These are phyloP conservation scores for Cubamyces lactineus DNA, from an alignment of 768 basidiomycete species.

Conservation along the genomic window DNA sequence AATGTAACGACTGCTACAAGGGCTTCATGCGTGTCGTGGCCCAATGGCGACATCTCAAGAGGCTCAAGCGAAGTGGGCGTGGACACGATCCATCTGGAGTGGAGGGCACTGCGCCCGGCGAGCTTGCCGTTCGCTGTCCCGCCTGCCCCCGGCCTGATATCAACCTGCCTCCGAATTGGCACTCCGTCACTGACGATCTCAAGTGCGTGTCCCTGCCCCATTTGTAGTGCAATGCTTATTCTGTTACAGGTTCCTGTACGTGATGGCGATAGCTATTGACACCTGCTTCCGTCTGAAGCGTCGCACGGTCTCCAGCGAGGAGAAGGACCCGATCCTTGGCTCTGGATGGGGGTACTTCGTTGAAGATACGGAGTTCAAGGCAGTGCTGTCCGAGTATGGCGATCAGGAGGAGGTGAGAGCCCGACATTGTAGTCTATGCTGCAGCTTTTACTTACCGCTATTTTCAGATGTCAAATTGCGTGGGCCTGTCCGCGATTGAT, in stretches of 20 bases:
- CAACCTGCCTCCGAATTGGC: conserved; percentile 28
- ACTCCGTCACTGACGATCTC: conserved; percentile 3
- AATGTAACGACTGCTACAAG: background rate
- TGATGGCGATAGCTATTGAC: conserved; percentile 31
- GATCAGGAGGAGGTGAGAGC: conserved; percentile 29
- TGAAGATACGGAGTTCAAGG: conserved; percentile 24
- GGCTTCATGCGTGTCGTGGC: conserved; percentile 18
- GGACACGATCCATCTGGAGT: conserved; percentile 28
- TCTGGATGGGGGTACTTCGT: conserved; percentile 21
- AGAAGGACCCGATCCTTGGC: conserved; percentile 3
- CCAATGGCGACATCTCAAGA: conserved; percentile 25
- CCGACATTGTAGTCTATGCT: too few species aligned
- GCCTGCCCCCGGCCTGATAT: conserved; percentile 27
- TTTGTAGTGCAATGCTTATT: background rate
- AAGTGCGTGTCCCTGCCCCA: conserved; percentile 8
- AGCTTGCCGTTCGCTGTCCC: conserved; percentile 26
- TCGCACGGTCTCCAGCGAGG: conserved; percentile 21
- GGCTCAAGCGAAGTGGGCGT: conserved; percentile 26
- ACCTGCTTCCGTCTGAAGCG: conserved; percentile 31
- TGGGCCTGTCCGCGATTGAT: background rate
- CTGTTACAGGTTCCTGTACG: conserved; percentile 21
- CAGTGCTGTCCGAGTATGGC: conserved; percentile 13
- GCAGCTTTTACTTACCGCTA: too few species aligned
- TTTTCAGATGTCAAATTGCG: background rate
- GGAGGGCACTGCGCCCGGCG: conserved; percentile 14